Conservation (phyloP, 345 rosid genomes). For the Turritis glabra region DNA sequence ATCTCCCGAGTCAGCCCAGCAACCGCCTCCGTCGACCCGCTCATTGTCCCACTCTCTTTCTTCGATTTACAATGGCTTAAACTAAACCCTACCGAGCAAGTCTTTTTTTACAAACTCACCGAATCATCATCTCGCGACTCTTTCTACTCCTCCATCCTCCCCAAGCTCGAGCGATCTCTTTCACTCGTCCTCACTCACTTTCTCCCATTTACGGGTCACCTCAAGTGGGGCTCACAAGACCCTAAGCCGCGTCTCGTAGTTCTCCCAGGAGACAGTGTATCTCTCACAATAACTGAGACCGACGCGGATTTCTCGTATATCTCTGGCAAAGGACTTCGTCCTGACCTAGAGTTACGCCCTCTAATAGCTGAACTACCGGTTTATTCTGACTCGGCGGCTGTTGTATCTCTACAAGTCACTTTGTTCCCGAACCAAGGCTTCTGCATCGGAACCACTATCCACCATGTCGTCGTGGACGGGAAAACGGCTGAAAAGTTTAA, state of each 20-base stretch:
- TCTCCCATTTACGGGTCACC: too few species aligned
- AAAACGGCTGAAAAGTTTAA: too few species aligned
- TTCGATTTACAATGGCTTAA: conserved; percentile 35
- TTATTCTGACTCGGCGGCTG: neutral
- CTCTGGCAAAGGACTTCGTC: neutral
- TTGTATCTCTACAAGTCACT: neutral
- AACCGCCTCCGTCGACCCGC: neutral
- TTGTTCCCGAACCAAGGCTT: too few species aligned
- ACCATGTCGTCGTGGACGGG: too few species aligned
- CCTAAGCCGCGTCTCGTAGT: too few species aligned
- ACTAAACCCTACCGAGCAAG: neutral
- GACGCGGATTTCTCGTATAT: neutral
- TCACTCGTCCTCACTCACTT: too few species aligned
- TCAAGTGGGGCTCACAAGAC: too few species aligned
- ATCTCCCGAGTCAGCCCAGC: conserved; percentile 29
- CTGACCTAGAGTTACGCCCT: neutral
- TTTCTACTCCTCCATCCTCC: too few species aligned
- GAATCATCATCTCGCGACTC: too few species aligned
- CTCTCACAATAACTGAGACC: neutral
- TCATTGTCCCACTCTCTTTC: conserved; percentile 32
- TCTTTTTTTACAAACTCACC: too few species aligned
- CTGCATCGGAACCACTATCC: too few species aligned
- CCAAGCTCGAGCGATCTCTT: too few species aligned
- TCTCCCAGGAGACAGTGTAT: neutral
- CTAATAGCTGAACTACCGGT: neutral